Base-by-base conservation (phyloP, 1,139 yeast species). In the Candida pseudocylindracea region DNA sequence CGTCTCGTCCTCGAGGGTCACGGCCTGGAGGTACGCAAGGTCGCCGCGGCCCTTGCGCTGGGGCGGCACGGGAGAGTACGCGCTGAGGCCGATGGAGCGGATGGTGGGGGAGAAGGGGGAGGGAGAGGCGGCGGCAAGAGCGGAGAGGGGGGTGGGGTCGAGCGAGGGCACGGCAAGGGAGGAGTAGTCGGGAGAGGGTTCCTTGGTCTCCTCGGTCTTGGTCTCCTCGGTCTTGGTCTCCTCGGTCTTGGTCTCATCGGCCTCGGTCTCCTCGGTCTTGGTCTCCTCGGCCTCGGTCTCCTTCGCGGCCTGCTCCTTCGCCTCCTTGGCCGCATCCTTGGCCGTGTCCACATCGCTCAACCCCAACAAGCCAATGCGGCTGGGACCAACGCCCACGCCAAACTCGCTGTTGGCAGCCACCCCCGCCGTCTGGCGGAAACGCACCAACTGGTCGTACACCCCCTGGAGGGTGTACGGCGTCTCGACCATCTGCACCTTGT, bases 1-100 rank as follows among this genome's bases (percentile, higher is more conserved):
- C 15, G 67, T 64, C 46, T 80, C 92, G 41, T 76, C 76, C 51
- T 88, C 96, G 41, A 78, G 58, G 29, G 95, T 79, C 44, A 68
- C 74, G 32, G 70, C 60, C 35, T 68, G 67, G 43, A 88, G 58
- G 50, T 88, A 88, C 37, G 76, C 57, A 45, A 85, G 59, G 46
- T 85, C 93, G 25, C 96, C 98, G 46, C 63, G 67, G 26, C 63
- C 40, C 36, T 57, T 55, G 46, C 65, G 72, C 32, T 63, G 57
- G 7, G 71, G 58, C n/a, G 93, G 83, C 12, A 75, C 81, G 39
- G 80, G 73, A 91, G 94, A 85, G 20, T 15, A 15, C 6, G 20
- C 20, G 20, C 20, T 15, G 20, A 15, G 20, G 6, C 20, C 20
- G 20, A 15, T 6, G 20, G 20, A 15, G 6, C 20, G 20, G 20